Conservation (phyloP, 805 yeast genomes). For the Saturnispora diversa region DNA sequence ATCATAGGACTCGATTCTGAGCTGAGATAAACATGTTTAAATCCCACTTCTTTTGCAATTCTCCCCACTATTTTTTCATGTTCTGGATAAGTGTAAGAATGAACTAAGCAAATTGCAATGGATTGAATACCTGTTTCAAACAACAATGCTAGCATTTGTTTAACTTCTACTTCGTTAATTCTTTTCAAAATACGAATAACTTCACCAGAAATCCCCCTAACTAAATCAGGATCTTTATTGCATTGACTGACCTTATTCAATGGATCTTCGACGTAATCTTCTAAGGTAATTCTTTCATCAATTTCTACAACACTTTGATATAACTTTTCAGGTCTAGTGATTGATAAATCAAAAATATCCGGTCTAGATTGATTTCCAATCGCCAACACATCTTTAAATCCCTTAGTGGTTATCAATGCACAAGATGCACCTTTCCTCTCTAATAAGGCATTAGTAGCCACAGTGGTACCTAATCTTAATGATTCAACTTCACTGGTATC, state of each 20-base stretch:
- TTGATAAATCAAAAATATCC: conserved; percentile 73
- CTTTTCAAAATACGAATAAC: conserved; percentile 46
- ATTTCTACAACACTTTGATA: conserved; percentile 74
- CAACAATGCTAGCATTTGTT: conserved; percentile 34
- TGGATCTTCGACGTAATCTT: conserved; percentile 73
- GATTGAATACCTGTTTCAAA: conserved; percentile 56
- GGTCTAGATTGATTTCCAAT: conserved; percentile 95
- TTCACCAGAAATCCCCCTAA: conserved; percentile 62
- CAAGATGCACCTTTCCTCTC: conserved; percentile 90
- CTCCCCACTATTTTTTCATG: conserved; percentile 57
- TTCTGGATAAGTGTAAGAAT: conserved; percentile 62
- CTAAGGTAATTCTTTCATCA: conserved; percentile 85
- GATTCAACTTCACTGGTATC: conserved; percentile 57
- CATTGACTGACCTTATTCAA: conserved; percentile 19
- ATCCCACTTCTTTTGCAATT: conserved; percentile 60
- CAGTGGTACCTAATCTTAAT: conserved; percentile 88
- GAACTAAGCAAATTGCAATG: conserved; percentile 63
- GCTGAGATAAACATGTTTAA: conserved; percentile 59
- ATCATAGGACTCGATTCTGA: conserved; percentile 71
- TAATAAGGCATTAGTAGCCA: conserved; percentile 89
- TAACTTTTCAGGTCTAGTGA: conserved; percentile 60
- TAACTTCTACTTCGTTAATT: conserved; percentile 41
- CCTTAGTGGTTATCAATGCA: conserved; percentile 79
- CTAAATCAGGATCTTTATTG: conserved; percentile 25
- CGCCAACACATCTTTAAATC: conserved; percentile 70